Evolutionary conservation across 768 basidiomycete genomes (phyloP).

Genomic region (Naganishia vaughanmartiniae): DNA sequence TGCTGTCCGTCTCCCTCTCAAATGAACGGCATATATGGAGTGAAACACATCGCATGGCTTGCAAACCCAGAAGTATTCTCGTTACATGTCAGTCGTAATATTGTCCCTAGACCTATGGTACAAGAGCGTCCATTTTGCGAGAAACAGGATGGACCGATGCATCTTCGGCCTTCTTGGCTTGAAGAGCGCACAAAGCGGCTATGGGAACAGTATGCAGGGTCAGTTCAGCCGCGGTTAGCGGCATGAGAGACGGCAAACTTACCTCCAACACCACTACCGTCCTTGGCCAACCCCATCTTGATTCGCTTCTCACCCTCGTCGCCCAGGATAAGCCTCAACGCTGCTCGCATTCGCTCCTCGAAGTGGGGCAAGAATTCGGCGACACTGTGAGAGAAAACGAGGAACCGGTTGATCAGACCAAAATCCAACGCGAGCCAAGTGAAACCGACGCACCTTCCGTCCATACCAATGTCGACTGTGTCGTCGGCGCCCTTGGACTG

Average conservation of each 20-base stretch:
- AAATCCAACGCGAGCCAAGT: constrained; percentile 37
- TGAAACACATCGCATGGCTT: background rate
- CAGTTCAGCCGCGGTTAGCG: background rate
- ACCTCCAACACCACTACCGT: constrained; percentile 97
- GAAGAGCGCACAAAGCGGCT: constrained; percentile 86
- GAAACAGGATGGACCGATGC: constrained; percentile 16
- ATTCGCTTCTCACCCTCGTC: constrained; percentile 74
- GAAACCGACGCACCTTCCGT: constrained; percentile 60
- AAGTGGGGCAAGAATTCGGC: constrained; percentile 91
- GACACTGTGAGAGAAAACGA: constrained; percentile 58
- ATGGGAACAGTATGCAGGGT: background rate
- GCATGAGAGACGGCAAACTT: constrained; percentile 47
- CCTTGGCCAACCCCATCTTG: constrained; percentile 88
- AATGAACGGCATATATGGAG: background rate
- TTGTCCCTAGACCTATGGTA: constrained; percentile 12
- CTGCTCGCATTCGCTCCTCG: constrained; percentile 68
- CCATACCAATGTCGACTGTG: constrained; percentile 77
- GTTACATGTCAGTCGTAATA: background rate
- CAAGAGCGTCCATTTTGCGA: constrained; percentile 28
- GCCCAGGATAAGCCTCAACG: constrained; percentile 73
- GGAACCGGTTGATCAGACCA: background rate
- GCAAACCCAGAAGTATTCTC: background rate
- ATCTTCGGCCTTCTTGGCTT: constrained; percentile 62
- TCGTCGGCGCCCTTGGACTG: constrained; percentile 57
- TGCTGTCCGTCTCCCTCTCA: background rate